These are phyloP conservation scores for Rhododendron henanense DNA, from an alignment of 148 eudicot species.

Conservation along the genomic window DNA sequence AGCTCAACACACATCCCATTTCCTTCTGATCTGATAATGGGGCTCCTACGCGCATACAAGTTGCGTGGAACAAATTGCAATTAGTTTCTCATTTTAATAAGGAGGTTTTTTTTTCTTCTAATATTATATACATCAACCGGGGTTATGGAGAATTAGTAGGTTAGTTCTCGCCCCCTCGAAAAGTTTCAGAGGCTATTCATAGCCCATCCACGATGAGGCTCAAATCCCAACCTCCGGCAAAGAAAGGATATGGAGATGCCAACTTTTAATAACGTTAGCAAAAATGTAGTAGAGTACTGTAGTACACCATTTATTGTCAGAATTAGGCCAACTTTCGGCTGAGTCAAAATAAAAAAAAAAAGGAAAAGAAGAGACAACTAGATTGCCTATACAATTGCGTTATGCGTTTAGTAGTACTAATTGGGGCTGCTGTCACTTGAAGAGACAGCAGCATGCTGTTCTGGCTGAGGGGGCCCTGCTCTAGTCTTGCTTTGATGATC, in stretches of 20 bases:
- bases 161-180: too few relatives aligned
- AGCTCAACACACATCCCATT: too few relatives aligned
- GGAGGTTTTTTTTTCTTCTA: neutral
- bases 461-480: too few relatives aligned
- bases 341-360: neutral
- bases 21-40: neutral
- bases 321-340: constrained; percentile 1
- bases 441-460: too few relatives aligned
- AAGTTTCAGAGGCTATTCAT: too few relatives aligned
- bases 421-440: too few relatives aligned
- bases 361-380: neutral
- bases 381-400: neutral
- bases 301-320: neutral
- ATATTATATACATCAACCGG: too few relatives aligned
- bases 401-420: too few relatives aligned
- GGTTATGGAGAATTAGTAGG: too few relatives aligned
- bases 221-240: rapidly evolving
- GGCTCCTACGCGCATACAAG: neutral
- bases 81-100: neutral
- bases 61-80: neutral
- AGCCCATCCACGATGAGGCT: too few relatives aligned
- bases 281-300: neutral
- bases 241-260: too few relatives aligned
- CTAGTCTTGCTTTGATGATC: too few relatives aligned
- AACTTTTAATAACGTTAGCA: neutral